A percentile compares a stretch with the other conserved stretches of the same genome.
phyloP scores from a whole-genome alignment of 2,329 filamentous ascomycete genomes.

The Teratosphaeria destructans region DNA sequence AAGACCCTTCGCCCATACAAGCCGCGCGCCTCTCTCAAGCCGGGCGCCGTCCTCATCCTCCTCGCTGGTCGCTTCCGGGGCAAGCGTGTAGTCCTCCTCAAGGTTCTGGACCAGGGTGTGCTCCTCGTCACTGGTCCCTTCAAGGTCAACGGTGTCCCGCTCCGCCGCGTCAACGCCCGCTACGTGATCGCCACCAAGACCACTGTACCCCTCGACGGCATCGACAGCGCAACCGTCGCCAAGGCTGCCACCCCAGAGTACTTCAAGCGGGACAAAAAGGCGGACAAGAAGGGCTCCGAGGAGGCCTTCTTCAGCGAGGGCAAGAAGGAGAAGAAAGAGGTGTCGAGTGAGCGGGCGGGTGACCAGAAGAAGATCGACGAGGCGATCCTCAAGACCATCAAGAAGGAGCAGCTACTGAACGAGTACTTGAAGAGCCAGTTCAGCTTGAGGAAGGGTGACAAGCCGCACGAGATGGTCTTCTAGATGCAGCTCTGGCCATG shows the following conservation, averaged over 20 bases:
- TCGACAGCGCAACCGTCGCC: conserved; percentile 61
- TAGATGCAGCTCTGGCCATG: conserved; percentile 42
- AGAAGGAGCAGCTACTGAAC: conserved; percentile 91
- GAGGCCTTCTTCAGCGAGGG: conserved; percentile 99
- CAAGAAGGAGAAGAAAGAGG: conserved; percentile 80
- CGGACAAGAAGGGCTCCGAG: conserved; percentile 84
- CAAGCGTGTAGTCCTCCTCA: conserved; percentile 99
- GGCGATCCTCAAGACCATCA: conserved; percentile 87
- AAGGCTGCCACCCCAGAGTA: conserved; percentile 79
- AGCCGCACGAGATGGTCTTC: conserved; percentile 99
- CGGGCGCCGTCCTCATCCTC: conserved; percentile 95
- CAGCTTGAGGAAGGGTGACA: conserved; percentile 98
- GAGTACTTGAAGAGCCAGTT: conserved; percentile 94
- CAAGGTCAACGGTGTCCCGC: conserved; percentile 99
- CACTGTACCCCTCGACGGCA: conserved; percentile 71
- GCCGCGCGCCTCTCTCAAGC: conserved; percentile 79
- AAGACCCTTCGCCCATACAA: conserved; percentile 84
- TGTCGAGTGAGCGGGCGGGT: conserved; percentile 78
- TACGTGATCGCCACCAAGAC: conserved; percentile 88
- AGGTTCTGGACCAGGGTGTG: conserved; percentile 92
- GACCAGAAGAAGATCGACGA: conserved; percentile 99
- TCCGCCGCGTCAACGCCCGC: conserved; percentile 84
- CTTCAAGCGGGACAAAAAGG: conserved; percentile 90
- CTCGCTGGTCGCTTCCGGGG: conserved; percentile 98
- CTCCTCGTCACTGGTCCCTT: conserved; percentile 98